Base-by-base conservation (phyloP, 257 asterid genomes). In the Handroanthus guayacan region DNA sequence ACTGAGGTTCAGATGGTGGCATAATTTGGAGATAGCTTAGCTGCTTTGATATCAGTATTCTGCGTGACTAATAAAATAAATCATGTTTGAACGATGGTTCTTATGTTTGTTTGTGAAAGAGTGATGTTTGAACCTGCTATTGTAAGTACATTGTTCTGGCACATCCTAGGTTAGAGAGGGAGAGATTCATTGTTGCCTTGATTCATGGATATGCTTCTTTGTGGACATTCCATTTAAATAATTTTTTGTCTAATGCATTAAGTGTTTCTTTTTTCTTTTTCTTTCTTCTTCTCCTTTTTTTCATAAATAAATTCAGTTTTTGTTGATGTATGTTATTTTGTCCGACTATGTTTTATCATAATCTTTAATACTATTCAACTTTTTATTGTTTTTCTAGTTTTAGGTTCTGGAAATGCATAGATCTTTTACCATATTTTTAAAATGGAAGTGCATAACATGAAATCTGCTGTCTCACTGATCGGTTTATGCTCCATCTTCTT, bases 391-490 rank as follows among this genome's bases (percentile, higher is more conserved):
- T 75, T 54, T 10, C 44, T 60, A 44, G 67, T 18, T 72, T 72
- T 60, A 56, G 9, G 11, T 16, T 41, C 39, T 16, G 16, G 34
- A 65, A 25, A 13, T 65, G n/a, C n/a, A 6, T n/a, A 6, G 8
- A 20, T n/a, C 38, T 65, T 17, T 72, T 44, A 16, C 16, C 48
- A n/a, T 47, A 75, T 62, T 39, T 14, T 9, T 36, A 25, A 43
- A 18, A 45, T 45, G 47, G 47, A 41, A 17, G 13, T 5, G 12
- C 54, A 12, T 18, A 44, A 16, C 14, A 18, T 31, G 38, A 74
- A 74, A 7, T 72, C 9, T 12, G 39, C 12, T 62, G 67, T 36
- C 56, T 47, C 14, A 20, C 25, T n/a, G 16, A 56, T 76, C 69
- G 36, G 43, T 13, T 58, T 58, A 20, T 69, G 66, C 56, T 48